These are phyloP conservation scores for Epichloe festucae DNA, from an alignment of 2,329 filamentous ascomycete genomes.

Conservation along the genomic window DNA sequence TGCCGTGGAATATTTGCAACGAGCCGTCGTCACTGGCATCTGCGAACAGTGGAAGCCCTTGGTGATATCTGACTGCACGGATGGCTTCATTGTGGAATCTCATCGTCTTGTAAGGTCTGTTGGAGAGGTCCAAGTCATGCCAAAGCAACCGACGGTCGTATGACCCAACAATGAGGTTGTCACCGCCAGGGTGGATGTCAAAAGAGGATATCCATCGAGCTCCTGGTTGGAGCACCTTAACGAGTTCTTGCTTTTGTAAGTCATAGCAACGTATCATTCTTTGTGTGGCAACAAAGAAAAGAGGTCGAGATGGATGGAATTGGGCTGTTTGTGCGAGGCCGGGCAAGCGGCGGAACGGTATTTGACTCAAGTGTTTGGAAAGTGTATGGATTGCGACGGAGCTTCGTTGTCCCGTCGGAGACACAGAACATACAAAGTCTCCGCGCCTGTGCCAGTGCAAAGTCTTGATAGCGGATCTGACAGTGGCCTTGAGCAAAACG, in stretches of 20 bases:
- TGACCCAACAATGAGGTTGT: conserved; percentile 86
- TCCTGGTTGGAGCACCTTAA: conserved; percentile 88
- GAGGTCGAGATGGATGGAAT: conserved; percentile 85
- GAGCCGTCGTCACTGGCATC: conserved; percentile 92
- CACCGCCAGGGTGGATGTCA: conserved; percentile 82
- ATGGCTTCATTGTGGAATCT: conserved; percentile 91
- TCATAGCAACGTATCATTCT: conserved; percentile 90
- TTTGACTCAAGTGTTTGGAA: conserved; percentile 87
- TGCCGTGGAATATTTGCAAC: conserved; percentile 92
- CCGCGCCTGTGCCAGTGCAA: conserved; percentile 89
- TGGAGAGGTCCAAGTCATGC: conserved; percentile 91
- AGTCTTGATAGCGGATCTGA: conserved; percentile 70
- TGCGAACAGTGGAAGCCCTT: conserved; percentile 72
- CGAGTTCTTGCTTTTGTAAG: conserved; percentile 75
- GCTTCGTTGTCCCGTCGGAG: conserved; percentile 61
- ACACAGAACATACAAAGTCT: conserved; percentile 89
- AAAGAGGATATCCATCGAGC: conserved; percentile 89
- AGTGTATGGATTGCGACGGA: conserved; percentile 91
- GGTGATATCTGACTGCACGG: conserved; percentile 77
- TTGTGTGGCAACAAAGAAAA: conserved; percentile 94
- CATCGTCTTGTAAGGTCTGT: conserved; percentile 88
- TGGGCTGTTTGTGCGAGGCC: conserved; percentile 75
- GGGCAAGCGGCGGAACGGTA: conserved; percentile 71
- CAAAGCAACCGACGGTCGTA: conserved; percentile 90
- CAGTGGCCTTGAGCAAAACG: conserved; percentile 67